These are phyloP conservation scores for Debaryomyces udenii DNA, from an alignment of 1,139 yeast genomes.

Conservation along the genomic window DNA sequence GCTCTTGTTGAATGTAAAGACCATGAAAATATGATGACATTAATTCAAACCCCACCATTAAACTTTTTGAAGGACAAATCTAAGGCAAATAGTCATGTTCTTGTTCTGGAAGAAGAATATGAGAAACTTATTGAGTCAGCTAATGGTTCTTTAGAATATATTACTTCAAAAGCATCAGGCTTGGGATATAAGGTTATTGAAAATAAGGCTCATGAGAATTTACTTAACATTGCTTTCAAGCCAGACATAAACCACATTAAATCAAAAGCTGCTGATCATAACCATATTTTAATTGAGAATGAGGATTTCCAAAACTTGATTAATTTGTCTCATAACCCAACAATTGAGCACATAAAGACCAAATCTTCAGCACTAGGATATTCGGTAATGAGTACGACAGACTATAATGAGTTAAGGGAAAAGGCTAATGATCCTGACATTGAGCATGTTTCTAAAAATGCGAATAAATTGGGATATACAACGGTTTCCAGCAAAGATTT, in stretches of 20 bases:
- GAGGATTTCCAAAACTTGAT: conserved; percentile 20
- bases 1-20: conserved; percentile 6
- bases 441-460: conserved; percentile 18
- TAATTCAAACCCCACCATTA: conserved; percentile 14
- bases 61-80: conserved; percentile 21
- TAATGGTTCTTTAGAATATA: conserved; percentile 17
- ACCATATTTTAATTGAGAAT: conserved; percentile 20
- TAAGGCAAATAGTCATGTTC: conserved; percentile 14
- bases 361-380: conserved; percentile 18
- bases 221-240: conserved; percentile 15
- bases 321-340: conserved; percentile 20
- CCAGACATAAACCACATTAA: conserved; percentile 23
- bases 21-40: neutral
- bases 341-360: conserved; percentile 18
- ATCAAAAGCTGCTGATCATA: conserved; percentile 16
- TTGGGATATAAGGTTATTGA: conserved; percentile 15
- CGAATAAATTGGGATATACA: conserved; percentile 9
- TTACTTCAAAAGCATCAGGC: conserved; percentile 7
- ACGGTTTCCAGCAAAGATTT: conserved; percentile 11
- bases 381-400: conserved; percentile 12
- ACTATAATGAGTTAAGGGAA: conserved; percentile 17
- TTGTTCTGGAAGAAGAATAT: conserved; percentile 21
- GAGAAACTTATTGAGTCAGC: conserved; percentile 14
- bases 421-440: conserved; percentile 24
- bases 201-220: conserved; percentile 16